These are phyloP conservation scores for Odontarrhena argentea DNA, from an alignment of 345 rosid species.

Conservation along the genomic window DNA sequence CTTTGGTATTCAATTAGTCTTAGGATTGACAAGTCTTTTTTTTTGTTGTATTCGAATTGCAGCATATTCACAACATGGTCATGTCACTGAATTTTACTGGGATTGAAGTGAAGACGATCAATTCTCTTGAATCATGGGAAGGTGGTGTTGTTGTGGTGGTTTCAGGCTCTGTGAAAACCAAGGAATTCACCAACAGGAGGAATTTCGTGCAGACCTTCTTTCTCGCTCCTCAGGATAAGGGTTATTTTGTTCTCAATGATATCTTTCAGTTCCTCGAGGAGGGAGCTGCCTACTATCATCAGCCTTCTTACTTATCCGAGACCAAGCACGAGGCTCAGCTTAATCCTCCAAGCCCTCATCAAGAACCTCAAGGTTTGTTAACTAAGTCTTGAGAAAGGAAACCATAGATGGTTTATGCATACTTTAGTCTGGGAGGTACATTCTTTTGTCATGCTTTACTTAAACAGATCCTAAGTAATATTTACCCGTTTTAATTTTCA, in stretches of 20 bases:
- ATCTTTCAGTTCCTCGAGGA: conserved; percentile 78
- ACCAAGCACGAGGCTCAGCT: conserved; percentile 51
- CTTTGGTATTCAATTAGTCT: neutral
- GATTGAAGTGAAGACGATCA: conserved; percentile 94
- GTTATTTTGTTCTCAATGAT: conserved; percentile 88
- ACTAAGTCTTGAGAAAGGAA: neutral
- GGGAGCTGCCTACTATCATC: conserved; percentile 50
- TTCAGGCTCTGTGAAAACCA: conserved; percentile 79
- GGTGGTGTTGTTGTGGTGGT: conserved; percentile 89
- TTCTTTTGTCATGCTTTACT: neutral
- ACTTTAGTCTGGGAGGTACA: neutral
- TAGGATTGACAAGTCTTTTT: neutral
- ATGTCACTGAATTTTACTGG: conserved; percentile 68
- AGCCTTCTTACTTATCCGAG: conserved; percentile 55
- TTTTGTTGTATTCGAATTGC: conserved; percentile 21
- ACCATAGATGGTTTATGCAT: too few relatives aligned
- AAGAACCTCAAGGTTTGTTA: conserved; percentile 69
- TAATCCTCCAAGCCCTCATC: conserved; percentile 52
- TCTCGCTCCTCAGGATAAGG: conserved; percentile 96
- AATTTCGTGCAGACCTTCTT: conserved; percentile 84
- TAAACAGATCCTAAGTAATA: neutral
- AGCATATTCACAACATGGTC: conserved; percentile 79
- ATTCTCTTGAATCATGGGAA: conserved; percentile 78
- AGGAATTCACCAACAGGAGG: conserved; percentile 61
- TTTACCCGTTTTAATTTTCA: conserved; percentile 37